Evolutionary conservation across 2,329 filamentous ascomycete genomes (phyloP).

Genomic region (Thielaviopsis populi): DNA sequence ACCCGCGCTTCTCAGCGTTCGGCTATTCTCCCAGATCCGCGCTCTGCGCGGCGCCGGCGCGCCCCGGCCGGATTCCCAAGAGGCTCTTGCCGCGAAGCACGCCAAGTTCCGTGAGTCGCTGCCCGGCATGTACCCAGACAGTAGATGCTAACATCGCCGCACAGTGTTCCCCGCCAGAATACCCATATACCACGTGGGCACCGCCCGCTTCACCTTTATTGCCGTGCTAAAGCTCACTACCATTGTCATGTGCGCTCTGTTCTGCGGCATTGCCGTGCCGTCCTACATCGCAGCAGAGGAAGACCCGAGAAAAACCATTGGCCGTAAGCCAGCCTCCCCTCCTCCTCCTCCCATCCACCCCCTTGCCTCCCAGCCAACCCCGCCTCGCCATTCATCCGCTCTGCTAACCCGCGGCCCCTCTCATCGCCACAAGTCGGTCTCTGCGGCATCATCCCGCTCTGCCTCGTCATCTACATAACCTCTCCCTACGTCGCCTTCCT

Average conservation of each 20-base stretch:
- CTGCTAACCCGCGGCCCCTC: slow-evolving; percentile 2
- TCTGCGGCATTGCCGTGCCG: slow-evolving; percentile 48
- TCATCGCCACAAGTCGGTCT: slow-evolving; percentile 36
- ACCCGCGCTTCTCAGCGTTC: background rate
- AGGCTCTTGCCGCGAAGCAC: background rate
- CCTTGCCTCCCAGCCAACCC: background rate
- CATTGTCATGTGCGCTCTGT: slow-evolving; percentile 53
- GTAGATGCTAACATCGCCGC: background rate
- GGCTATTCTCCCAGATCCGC: background rate
- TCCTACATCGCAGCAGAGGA: slow-evolving; percentile 34
- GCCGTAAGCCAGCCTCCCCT: slow-evolving; percentile 24
- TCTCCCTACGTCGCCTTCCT: slow-evolving; percentile 59
- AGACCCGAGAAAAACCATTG: slow-evolving; percentile 24
- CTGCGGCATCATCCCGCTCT: slow-evolving; percentile 48
- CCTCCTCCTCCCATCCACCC: background rate
- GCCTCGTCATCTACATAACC: slow-evolving; percentile 48
- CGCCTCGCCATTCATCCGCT: background rate
- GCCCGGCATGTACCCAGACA: background rate
- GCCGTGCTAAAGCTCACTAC: slow-evolving; percentile 57
- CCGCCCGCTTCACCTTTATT: slow-evolving; percentile 48
- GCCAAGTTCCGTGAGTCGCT: background rate
- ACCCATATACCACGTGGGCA: slow-evolving; percentile 63
- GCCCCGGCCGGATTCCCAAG: background rate
- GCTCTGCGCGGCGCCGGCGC: background rate
- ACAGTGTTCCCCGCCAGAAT: slow-evolving; percentile 41